Evolutionary conservation across 306 rosid species (phyloP), one percentile per base, ranked within the genome.

Genomic region (Datisca glomerata): DNA sequence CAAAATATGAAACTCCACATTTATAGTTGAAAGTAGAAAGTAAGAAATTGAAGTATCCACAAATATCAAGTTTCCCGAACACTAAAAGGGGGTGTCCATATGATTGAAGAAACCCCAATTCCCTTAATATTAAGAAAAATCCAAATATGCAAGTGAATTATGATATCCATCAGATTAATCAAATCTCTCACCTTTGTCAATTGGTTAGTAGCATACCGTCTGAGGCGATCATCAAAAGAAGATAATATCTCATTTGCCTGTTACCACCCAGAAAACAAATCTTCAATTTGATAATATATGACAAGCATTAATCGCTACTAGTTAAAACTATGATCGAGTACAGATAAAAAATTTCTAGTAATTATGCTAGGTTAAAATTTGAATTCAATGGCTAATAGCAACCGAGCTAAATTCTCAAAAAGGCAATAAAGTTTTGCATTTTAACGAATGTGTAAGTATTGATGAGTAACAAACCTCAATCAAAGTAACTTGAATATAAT

Each of bases 221-320:
- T 70, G 40, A 91, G 80, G 38, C 86, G 79, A 45, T 58, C 92
- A 45, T 91, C 98, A 43, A 91, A 91, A 35, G 98, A 77, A 45
- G 98, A 91, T 55, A 91, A 63, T 66, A 91, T 84, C 65, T 89
- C 96, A 18, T 78, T 89, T 56, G 95, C 98, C 98, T 89, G 62
- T 22, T 37, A 48, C 1, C 12, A 31, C 36, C n/a, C 9, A 31
- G n/a, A 31, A 1, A 8, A 31, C 13, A 5, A 4, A 8, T 31
- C 36, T 31, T 1, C 10, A 28, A 28, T 35, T 2, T 1, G 41
- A n/a, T n/a, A n/a, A n/a, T n/a, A n/a, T n/a, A n/a, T n/a, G n/a
- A n/a, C n/a, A n/a, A n/a, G n/a, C n/a, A n/a, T n/a, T n/a, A n/a
- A n/a, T n/a, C n/a, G n/a, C n/a, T n/a, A n/a, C n/a, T n/a, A n/a